phyloP scores from a whole-genome alignment of 2,329 filamentous ascomycete genomes.

The Fusarium sp. region DNA sequence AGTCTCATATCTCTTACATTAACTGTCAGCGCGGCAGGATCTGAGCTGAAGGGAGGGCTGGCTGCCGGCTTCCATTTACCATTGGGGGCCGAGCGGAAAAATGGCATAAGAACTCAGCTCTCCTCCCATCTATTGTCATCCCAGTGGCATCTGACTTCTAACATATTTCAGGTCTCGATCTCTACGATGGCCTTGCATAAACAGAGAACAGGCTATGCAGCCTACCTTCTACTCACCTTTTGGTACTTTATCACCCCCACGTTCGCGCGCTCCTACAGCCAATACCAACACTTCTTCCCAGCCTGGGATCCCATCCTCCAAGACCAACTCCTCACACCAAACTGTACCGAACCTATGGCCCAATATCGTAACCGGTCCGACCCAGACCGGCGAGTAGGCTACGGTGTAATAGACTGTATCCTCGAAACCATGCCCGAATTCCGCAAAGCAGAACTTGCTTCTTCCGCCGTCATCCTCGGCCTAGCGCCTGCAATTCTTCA shows the following conservation, averaged over 20 bases:
- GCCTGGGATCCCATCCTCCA: slow-evolving; percentile 23
- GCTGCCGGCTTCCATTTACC: background rate
- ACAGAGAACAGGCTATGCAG: background rate
- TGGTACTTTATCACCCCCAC: background rate
- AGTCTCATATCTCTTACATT: background rate
- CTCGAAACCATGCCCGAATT: slow-evolving; percentile 34
- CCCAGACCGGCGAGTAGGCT: background rate
- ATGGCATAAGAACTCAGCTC: background rate
- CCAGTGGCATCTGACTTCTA: background rate
- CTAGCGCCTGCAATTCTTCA: slow-evolving; percentile 35
- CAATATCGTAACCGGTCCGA: slow-evolving; percentile 5
- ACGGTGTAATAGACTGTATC: slow-evolving; percentile 34
- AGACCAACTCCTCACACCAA: background rate
- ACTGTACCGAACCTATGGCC: slow-evolving; percentile 1
- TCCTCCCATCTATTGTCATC: background rate
- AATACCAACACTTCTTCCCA: slow-evolving; percentile 36
- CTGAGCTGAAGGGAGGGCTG: background rate
- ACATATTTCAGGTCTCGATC: background rate
- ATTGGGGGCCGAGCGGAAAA: background rate
- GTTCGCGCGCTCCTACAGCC: slow-evolving; percentile 15
- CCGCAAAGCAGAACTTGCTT: slow-evolving; percentile 41
- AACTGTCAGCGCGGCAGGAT: no score
- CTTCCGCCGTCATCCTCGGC: slow-evolving; percentile 39
- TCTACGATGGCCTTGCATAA: background rate
- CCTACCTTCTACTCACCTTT: background rate